Base-by-base conservation (phyloP, 352 stramenopile species). In the Phytopythium sindhum region DNA sequence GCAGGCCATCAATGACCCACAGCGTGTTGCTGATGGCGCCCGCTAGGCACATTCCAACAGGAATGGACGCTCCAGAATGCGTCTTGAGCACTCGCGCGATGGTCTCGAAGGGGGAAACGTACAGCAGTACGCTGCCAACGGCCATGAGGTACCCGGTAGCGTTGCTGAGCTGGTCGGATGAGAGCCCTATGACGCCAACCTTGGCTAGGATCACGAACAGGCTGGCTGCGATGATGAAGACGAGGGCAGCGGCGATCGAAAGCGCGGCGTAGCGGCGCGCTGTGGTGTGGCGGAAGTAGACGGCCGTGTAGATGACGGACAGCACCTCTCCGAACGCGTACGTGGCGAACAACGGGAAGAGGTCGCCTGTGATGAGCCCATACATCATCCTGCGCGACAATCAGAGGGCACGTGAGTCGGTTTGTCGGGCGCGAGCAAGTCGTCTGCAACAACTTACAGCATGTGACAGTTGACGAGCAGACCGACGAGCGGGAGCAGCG, bases 401-500 rank as follows among this genome's bases (percentile, higher is more conserved):
- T 2, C 14, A 60, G 48, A 54, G 14, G 54, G n/a, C n/a, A n/a
- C n/a, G 56, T 62, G 15, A 52, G 39, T 53, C 12, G 15, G 31
- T 42, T 24, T 61, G 28, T 26, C 24, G 51, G 50, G 66, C 33
- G 37, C 57, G 21, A 37, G 58, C 55, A 59, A 31, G 23, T n/a
- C 61, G 52, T 21, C 23, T 29, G 55, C 0, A 31, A 24, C 29
- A 21, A 65, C 68, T 63, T 69, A 78, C 70, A 76, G 64, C 29
- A 77, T 69, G 55, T 79, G 71, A 9, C 68, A 78, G 42, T 71
- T 77, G 17, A 77, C 58, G 63, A 71, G 76, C 26, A 83, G 66
- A 35, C 69, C 67, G 17, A 83, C 69, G 35, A 83, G 63, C 1
- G 72, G 72, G 41, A 80, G 72, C 45, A 80, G 57, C 41, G 70